Percentiles rank a stretch among this genome's conserved stretches.
These are phyloP conservation scores for Backusella circina DNA, from an alignment of 192 early-diverging fungal genomes.

Conservation along the genomic window DNA sequence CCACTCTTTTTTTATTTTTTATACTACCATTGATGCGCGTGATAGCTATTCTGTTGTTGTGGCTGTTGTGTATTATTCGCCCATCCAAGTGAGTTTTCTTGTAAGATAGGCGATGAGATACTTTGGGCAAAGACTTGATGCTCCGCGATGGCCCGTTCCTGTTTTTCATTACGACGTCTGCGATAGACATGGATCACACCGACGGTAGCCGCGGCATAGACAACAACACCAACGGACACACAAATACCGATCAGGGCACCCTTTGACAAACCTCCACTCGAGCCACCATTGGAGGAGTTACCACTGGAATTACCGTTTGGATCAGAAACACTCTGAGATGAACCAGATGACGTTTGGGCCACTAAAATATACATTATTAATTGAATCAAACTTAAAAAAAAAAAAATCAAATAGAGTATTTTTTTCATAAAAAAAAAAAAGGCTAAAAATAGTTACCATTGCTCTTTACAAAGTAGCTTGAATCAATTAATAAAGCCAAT, in stretches of 20 bases:
- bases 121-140: constrained; percentile 20
- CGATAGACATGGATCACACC: constrained; percentile 26
- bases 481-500: constrained; percentile 21
- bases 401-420: not conserved
- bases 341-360: not conserved
- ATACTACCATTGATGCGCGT: not conserved
- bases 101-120: constrained; percentile 34
- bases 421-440: not conserved
- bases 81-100: constrained; percentile 25
- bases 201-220: constrained; percentile 36
- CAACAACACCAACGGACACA: constrained; percentile 25
- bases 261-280: constrained; percentile 15
- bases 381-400: not conserved
- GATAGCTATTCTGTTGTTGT: not conserved
- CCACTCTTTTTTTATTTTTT: not conserved
- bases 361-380: not conserved
- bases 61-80: not conserved
- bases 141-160: constrained; percentile 15
- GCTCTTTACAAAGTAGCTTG: constrained; percentile 11
- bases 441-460: not conserved
- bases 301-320: constrained; percentile 3
- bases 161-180: constrained; percentile 4
- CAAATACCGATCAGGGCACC: constrained; percentile 34
- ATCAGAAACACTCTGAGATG: not conserved
- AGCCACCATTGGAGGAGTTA: not conserved